Evolutionary conservation across 805 yeast species (phyloP).

Genomic region (Starmerella cellae): DNA sequence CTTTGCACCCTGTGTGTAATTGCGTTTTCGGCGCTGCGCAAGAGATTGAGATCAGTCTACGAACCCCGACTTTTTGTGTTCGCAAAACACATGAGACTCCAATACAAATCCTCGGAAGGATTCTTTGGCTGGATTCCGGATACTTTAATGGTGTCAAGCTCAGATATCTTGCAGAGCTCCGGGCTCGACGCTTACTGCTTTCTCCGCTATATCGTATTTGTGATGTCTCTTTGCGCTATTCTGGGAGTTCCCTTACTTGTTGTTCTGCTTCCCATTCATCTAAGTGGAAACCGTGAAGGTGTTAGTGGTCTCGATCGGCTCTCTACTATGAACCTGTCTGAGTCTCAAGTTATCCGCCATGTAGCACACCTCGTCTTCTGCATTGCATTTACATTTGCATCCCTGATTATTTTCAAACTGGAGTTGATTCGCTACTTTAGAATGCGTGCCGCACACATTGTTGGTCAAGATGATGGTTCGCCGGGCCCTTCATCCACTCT

Average conservation of each 20-base stretch:
- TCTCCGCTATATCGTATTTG: slow-evolving; percentile 43
- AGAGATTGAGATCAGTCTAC: slow-evolving; percentile 32
- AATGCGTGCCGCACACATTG: slow-evolving; percentile 36
- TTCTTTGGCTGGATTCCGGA: slow-evolving; percentile 47
- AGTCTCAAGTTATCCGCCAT: slow-evolving; percentile 36
- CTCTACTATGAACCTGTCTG: slow-evolving; percentile 58
- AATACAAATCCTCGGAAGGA: slow-evolving; percentile 25
- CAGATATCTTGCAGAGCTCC: slow-evolving; percentile 32
- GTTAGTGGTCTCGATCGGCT: slow-evolving; percentile 40
- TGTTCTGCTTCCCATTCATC: slow-evolving; percentile 52
- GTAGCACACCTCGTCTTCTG: slow-evolving; percentile 54
- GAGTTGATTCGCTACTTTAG: slow-evolving; percentile 44
- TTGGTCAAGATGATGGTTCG: slow-evolving; percentile 16
- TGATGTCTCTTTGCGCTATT: slow-evolving; percentile 39
- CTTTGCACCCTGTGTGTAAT: slow-evolving; percentile 41
- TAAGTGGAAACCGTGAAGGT: slow-evolving; percentile 28
- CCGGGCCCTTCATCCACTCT: slow-evolving; percentile 35
- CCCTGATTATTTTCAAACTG: slow-evolving; percentile 41
- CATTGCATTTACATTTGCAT: slow-evolving; percentile 39
- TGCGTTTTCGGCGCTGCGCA: slow-evolving; percentile 30
- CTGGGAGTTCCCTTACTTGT: slow-evolving; percentile 45
- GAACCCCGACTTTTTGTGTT: slow-evolving; percentile 42
- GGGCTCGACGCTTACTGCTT: slow-evolving; percentile 72
- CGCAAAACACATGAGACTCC: slow-evolving; percentile 30
- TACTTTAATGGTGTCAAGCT: slow-evolving; percentile 31